Percentiles rank a stretch among this genome's conserved stretches.
Conservation (phyloP, 352 stramenopile genomes). For the Phytophthora kernoviae region DNA sequence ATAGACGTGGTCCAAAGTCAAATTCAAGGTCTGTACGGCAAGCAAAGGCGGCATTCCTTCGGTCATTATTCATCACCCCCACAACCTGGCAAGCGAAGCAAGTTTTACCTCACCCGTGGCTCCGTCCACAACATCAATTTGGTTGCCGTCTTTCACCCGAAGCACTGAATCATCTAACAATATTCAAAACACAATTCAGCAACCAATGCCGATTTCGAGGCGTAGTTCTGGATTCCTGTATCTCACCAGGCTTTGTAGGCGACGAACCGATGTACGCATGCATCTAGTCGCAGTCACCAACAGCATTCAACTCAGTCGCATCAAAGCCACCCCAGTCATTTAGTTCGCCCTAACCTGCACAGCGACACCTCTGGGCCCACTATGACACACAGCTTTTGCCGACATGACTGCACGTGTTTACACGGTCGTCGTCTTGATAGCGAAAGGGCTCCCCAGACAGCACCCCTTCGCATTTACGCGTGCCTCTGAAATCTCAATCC, state of each 20-base stretch:
- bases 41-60: no score
- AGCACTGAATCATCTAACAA: slow-evolving; percentile 39
- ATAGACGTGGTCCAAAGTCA: slow-evolving; percentile 49
- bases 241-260: slow-evolving; percentile 25
- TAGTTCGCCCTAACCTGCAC: slow-evolving; percentile 19
- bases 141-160: slow-evolving; percentile 50
- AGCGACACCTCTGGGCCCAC: slow-evolving; percentile 13
- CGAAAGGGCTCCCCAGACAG: slow-evolving; percentile 7
- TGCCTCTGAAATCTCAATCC: slow-evolving; percentile 6
- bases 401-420: not conserved
- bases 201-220: not conserved
- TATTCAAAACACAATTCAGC: not conserved
- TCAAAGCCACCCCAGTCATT: not conserved
- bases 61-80: no score
- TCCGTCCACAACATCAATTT: slow-evolving; percentile 34
- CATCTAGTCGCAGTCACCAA: slow-evolving; percentile 18
- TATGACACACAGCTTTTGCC: not conserved
- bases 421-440: not conserved
- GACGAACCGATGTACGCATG: slow-evolving; percentile 31
- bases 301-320: not conserved
- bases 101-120: slow-evolving; percentile 36
- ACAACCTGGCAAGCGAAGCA: not conserved
- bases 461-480: slow-evolving; percentile 8
- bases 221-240: not conserved
- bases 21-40: slow-evolving; percentile 21